Evolutionary conservation across 768 basidiomycete species (phyloP), one percentile per base, ranked within the genome.

Genomic region (Erythrobasidium yunnanense): DNA sequence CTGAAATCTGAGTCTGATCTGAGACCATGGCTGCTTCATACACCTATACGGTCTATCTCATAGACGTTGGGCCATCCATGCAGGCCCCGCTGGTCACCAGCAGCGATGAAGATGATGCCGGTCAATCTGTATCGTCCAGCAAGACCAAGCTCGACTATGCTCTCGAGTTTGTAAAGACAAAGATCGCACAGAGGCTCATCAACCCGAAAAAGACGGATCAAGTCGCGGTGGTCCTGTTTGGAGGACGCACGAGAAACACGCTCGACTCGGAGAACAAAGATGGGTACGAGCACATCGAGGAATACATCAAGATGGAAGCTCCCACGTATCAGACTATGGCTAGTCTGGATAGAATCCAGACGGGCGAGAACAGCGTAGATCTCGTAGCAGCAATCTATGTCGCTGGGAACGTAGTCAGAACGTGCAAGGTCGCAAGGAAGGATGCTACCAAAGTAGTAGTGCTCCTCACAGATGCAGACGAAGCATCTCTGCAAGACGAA

Each of bases 31-130:
- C 60, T 17, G 45, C 60, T 7, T 63, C 60, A 15, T 63, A 50
- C 22, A 63, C 60, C n/a, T 63, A 63, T 34, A 63, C 60, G n/a
- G 49, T 46, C 60, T 63, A 63, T 38, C 46, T 63, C 60, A 51
- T 63, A 46, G 60, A 63, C 49, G 29, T 27, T 22, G 27, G 27
- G 20, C 60, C 60, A 2, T 63, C 60, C 11, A 63, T 63, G 60
- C 30, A 34, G n/a, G 25, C 22, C 2, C 60, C 60, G 17, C 20
- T 63, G 25, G 45, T 29, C 27, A 18, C 60, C 5, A 17, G 25
- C 49, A 25, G 8, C 47, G 11, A 25, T 2, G 49, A 25, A 5
- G 18, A 49, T n/a, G n/a, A n/a, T n/a, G n/a, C n/a, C n/a, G n/a
- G n/a, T n/a, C n/a, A n/a, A n/a, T n/a, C n/a, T n/a, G n/a, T n/a